A percentile compares a stretch with the other conserved stretches of the same genome.
These are phyloP conservation scores for Coemansia biformis DNA, from an alignment of 192 early-diverging fungal species.

Conservation along the genomic window DNA sequence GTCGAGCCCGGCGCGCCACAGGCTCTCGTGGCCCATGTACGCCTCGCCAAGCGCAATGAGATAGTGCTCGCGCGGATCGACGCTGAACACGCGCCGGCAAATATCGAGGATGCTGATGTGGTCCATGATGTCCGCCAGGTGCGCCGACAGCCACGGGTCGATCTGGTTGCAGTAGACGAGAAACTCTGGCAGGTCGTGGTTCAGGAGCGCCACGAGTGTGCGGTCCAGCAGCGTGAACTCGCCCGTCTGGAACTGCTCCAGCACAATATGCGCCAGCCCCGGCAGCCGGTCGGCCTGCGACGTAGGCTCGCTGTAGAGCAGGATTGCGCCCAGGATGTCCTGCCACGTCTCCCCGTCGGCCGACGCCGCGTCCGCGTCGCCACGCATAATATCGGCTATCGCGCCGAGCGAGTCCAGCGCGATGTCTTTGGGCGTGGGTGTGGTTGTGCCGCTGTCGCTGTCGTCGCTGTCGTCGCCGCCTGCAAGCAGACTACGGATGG, in stretches of 20 bases:
- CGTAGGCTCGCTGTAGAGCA: slow-evolving; percentile 54
- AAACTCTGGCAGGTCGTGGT: slow-evolving; percentile 46
- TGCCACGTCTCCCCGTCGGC: slow-evolving; percentile 46
- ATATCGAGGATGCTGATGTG: slow-evolving; percentile 52
- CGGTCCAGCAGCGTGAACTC: slow-evolving; percentile 34
- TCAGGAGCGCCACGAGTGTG: slow-evolving; percentile 34
- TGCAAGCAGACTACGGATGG: slow-evolving; percentile 12
- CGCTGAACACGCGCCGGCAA: slow-evolving; percentile 26
- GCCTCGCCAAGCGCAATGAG: slow-evolving; percentile 27
- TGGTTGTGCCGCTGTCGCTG: no score
- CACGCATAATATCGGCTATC: slow-evolving; percentile 29
- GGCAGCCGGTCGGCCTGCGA: slow-evolving; percentile 30
- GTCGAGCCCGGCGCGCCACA: slow-evolving; percentile 55
- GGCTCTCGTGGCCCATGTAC: slow-evolving; percentile 30
- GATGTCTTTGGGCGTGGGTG: no score
- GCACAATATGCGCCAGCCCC: slow-evolving; percentile 4
- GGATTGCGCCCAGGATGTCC: slow-evolving; percentile 51
- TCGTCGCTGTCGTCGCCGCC: neutral
- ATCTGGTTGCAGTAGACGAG: slow-evolving; percentile 42
- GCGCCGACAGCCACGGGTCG: slow-evolving; percentile 60
- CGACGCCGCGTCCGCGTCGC: slow-evolving; percentile 41
- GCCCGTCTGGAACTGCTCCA: slow-evolving; percentile 27
- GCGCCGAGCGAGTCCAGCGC: slow-evolving; percentile 13
- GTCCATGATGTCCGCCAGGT: slow-evolving; percentile 56
- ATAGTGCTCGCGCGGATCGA: slow-evolving; percentile 40